Base-by-base conservation (phyloP, 1,139 yeast genomes). In the Pichia sp. region DNA sequence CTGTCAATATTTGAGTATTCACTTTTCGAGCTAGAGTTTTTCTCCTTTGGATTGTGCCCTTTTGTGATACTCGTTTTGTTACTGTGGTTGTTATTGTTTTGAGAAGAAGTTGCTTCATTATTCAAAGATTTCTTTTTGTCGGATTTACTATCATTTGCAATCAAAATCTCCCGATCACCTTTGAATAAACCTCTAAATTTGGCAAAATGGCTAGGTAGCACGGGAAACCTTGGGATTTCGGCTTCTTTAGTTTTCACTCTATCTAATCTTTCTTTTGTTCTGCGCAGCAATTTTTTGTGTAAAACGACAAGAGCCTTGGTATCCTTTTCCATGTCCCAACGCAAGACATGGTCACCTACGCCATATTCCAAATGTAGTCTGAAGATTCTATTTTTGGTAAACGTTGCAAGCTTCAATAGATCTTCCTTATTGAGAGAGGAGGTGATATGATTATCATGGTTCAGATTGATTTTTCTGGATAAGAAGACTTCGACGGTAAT, bases 331-430 rank as follows among this genome's bases (percentile, higher is more conserved):
- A 95, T 81, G 1, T 85, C 75, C 99, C 99, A 95, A 60, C 81
- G 80, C 64, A 91, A 75, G 56, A 93, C 73, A 55, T 86, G 82
- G 5, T 83, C 81, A 0, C 97, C 97, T 20, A 91, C 83, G 2
- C 98, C 99, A 66, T 93, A 93, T 65, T 91, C 97, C 54, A 93
- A 73, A 55, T 86, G 88, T 24, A 93, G 73, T 58, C 79, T 76
- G 63, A 80, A 90, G 53, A 75, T 80, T 56, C 85, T 73, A 43
- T 55, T 59, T 57, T 80, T 80, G 6, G 55, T 36, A 44, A 56
- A 54, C 4, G 34, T 47, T 8, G 58, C 49, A 8, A 51, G 17
- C 49, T 42, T 51, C 8, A 52, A 36, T 29, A 49, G 16, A 16
- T 49, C 53, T 14, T 52, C 51, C 34, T 49, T 52, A 45, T 33